phyloP scores from a whole-genome alignment of 169 alveolate species.

The Plasmodium malariae region DNA sequence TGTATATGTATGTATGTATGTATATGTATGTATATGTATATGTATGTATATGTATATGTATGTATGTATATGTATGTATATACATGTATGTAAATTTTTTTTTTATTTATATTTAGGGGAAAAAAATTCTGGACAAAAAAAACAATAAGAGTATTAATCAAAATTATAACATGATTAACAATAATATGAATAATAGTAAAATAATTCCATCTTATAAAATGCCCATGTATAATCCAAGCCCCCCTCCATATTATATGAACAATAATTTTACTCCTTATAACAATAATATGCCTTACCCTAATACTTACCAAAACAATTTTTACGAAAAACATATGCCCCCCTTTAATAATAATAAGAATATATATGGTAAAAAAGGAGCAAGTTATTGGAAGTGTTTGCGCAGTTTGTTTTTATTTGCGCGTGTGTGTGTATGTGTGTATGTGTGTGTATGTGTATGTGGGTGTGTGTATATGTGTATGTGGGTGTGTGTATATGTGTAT shows the following conservation, averaged over 20 bases:
- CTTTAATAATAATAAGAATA: constrained; percentile 10
- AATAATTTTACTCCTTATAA: constrained; percentile 24
- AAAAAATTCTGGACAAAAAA: constrained; percentile 48
- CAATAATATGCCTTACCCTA: constrained; percentile 25
- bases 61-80: not conserved
- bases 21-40: too few relatives aligned
- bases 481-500: too few relatives aligned
- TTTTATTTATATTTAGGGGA: constrained; percentile 11
- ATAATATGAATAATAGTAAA: constrained; percentile 35
- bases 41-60: too few relatives aligned
- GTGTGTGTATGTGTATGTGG: too few relatives aligned
- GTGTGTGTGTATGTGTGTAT: too few relatives aligned
- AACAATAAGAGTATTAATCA: constrained; percentile 26
- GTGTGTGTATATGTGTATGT: too few relatives aligned
- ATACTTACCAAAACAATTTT: constrained; percentile 34
- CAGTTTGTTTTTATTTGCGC: too few relatives aligned
- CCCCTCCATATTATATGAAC: constrained; percentile 33
- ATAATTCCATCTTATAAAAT: constrained; percentile 45
- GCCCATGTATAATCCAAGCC: constrained; percentile 30
- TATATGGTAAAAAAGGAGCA: constrained; percentile 31
- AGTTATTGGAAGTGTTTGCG: too few relatives aligned
- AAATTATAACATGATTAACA: constrained; percentile 13
- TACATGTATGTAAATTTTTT: not conserved
- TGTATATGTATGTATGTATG: too few relatives aligned
- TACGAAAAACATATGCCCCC: constrained; percentile 24